These are phyloP conservation scores for Asterella californica DNA, from an alignment of 225 moss, liverwort and hornwort species.

Conservation along the genomic window DNA sequence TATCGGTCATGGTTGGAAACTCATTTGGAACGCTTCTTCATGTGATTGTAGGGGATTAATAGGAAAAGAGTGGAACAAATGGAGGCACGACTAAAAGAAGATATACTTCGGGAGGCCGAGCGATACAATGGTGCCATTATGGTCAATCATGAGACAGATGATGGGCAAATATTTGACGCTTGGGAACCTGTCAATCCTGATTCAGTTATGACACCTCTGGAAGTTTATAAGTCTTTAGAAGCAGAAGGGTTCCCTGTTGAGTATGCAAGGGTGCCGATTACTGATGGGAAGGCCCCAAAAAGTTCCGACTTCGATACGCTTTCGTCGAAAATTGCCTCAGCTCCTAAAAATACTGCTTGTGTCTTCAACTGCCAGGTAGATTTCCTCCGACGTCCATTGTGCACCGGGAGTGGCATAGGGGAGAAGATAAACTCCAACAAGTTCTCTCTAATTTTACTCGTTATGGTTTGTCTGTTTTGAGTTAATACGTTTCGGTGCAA, in stretches of 20 bases:
- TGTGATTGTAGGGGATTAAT: constrained; percentile 75
- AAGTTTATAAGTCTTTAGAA: constrained; percentile 85
- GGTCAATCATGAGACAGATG: constrained; percentile 98
- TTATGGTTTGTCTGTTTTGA: background rate
- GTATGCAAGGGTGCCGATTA: constrained; percentile 97
- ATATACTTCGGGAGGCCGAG: constrained; percentile 82
- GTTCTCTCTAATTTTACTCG: background rate
- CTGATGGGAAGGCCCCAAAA: constrained; percentile 99
- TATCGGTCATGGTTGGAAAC: background rate
- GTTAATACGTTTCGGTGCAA: background rate
- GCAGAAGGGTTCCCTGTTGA: constrained; percentile 75
- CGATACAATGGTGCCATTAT: constrained; percentile 87
- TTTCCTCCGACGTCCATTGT: background rate
- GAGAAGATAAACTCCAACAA: background rate
- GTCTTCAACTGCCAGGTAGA: constrained; percentile 96
- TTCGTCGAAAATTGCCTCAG: constrained; percentile 76
- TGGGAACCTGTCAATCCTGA: constrained; percentile 79
- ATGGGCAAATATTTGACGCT: constrained; percentile 88
- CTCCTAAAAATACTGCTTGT: constrained; percentile 73
- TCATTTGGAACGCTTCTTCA: background rate
- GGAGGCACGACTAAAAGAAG: constrained; percentile 97
- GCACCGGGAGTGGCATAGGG: background rate
- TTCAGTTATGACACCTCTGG: constrained; percentile 90
- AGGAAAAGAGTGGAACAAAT: constrained; percentile 92
- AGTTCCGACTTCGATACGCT: constrained; percentile 96